Percentiles rank a stretch among this genome's conserved stretches.
phyloP scores from a whole-genome alignment of 305 asterid genomes.

The Fraxinus albicans region DNA sequence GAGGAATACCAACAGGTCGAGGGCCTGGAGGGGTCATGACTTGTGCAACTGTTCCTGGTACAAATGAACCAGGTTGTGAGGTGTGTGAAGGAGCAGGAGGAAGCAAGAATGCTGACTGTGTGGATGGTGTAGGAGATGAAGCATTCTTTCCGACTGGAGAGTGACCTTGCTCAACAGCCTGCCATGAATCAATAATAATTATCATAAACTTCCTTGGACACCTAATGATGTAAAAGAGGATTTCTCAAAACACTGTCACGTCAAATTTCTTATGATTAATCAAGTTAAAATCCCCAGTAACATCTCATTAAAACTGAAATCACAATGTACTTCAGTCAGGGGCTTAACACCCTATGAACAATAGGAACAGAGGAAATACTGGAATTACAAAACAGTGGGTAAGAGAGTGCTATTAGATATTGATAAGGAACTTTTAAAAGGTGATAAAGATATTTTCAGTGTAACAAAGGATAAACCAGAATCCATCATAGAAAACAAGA shows the following conservation, averaged over 20 bases:
- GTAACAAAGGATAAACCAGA: not conserved
- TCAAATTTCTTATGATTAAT: not conserved
- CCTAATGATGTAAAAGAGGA: not conserved
- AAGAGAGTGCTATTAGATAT: not conserved
- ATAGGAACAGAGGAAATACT: not conserved
- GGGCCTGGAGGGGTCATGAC: slow-evolving; percentile 39
- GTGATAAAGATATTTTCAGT: not conserved
- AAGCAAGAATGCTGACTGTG: slow-evolving; percentile 3
- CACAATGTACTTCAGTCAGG: not conserved
- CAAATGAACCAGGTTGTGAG: slow-evolving; percentile 31
- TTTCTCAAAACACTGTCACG: not conserved
- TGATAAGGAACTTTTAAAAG: not conserved
- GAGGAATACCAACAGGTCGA: slow-evolving; percentile 28
- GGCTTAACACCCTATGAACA: not conserved
- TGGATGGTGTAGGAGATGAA: slow-evolving; percentile 22
- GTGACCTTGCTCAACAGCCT: slow-evolving; percentile 28
- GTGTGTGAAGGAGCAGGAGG: slow-evolving; percentile 35
- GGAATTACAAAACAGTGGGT: not conserved
- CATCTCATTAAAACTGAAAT: not conserved
- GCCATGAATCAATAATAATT: slow-evolving; percentile 18
- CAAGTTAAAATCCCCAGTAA: not conserved
- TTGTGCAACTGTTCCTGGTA: slow-evolving; percentile 35
- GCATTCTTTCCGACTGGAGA: slow-evolving; percentile 22
- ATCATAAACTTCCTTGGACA: not conserved
- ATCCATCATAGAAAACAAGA: not conserved